Evolutionary conservation across 305 asterid species (phyloP).

Genomic region (Fraxinus sp.): DNA sequence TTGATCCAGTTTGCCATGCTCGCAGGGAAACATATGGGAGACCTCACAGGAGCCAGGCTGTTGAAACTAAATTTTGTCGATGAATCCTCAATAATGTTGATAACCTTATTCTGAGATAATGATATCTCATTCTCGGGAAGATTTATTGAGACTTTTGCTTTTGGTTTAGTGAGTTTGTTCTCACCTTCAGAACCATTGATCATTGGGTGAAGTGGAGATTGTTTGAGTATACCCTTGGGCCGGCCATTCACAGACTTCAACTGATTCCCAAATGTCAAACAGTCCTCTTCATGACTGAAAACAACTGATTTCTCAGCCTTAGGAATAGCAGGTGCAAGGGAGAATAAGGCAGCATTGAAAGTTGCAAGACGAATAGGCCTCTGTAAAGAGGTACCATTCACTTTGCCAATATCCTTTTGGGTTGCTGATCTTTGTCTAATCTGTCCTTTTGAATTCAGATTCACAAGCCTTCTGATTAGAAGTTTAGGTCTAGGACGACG

Average conservation of each 20-base stretch:
- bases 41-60: slow-evolving; percentile 52
- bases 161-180: slow-evolving; percentile 32
- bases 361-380: slow-evolving; percentile 70
- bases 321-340: slow-evolving; percentile 87
- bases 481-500: slow-evolving; percentile 49
- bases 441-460: slow-evolving; percentile 34
- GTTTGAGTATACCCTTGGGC: slow-evolving; percentile 72
- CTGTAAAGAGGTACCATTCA: slow-evolving; percentile 3
- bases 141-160: slow-evolving; percentile 68
- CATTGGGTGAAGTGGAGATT: slow-evolving; percentile 46
- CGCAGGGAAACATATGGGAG: slow-evolving; percentile 68
- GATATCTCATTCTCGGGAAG: slow-evolving; percentile 87
- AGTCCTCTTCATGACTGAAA: slow-evolving; percentile 32
- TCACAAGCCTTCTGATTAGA: slow-evolving; percentile 46
- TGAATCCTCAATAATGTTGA: slow-evolving; percentile 35
- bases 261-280: not conserved
- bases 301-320: slow-evolving; percentile 41
- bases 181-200: slow-evolving; percentile 14
- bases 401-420: slow-evolving; percentile 5
- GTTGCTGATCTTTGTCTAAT: slow-evolving; percentile 20
- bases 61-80: slow-evolving; percentile 18
- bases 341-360: slow-evolving; percentile 81
- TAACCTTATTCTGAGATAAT: slow-evolving; percentile 45
- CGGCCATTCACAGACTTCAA: slow-evolving; percentile 14
- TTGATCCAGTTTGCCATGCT: slow-evolving; percentile 55